Conservation (phyloP, 2,329 filamentous ascomycete genomes). For the Nothophoma quercina region DNA sequence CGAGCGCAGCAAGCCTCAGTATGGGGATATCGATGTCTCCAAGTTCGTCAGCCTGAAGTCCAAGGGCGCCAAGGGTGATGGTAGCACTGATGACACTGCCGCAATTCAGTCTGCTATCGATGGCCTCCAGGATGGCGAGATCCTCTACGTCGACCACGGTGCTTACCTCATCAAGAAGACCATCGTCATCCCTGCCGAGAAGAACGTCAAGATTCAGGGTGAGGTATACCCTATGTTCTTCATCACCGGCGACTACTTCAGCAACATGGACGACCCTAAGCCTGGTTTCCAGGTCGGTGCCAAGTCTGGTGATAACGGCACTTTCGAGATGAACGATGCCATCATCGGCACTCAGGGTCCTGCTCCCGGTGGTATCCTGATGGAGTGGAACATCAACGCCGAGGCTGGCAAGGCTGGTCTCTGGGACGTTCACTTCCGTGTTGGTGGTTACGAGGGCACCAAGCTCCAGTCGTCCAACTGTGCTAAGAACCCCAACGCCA, state of each 20-base stretch:
- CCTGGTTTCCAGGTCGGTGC: constrained; percentile 87
- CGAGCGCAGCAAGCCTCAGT: constrained; percentile 88
- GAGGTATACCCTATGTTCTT: constrained; percentile 93
- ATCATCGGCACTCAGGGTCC: constrained; percentile 85
- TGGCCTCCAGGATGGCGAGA: constrained; percentile 65
- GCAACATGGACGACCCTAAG: constrained; percentile 75
- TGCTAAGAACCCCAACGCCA: constrained; percentile 73
- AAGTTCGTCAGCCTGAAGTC: constrained; percentile 85
- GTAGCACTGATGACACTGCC: constrained; percentile 82
- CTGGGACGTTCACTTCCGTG: constrained; percentile 96
- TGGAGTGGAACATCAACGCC: constrained; percentile 85
- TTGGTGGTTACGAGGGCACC: constrained; percentile 87
- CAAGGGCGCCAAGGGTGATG: constrained; percentile 86
- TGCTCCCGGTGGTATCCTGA: constrained; percentile 84
- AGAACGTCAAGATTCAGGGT: constrained; percentile 85
- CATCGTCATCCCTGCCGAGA: constrained; percentile 63
- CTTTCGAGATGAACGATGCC: constrained; percentile 86
- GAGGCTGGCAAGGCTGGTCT: constrained; percentile 76
- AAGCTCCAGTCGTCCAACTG: constrained; percentile 81
- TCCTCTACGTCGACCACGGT: constrained; percentile 71
- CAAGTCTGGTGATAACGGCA: constrained; percentile 73
- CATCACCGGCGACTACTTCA: constrained; percentile 77
- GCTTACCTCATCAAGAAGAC: constrained; percentile 69
- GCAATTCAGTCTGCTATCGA: constrained; percentile 83
- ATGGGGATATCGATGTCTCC: constrained; percentile 70